Evolutionary conservation across 352 stramenopile genomes (phyloP), one percentile per base, ranked within the genome.

Genomic region (Aphanomyces stellatus): DNA sequence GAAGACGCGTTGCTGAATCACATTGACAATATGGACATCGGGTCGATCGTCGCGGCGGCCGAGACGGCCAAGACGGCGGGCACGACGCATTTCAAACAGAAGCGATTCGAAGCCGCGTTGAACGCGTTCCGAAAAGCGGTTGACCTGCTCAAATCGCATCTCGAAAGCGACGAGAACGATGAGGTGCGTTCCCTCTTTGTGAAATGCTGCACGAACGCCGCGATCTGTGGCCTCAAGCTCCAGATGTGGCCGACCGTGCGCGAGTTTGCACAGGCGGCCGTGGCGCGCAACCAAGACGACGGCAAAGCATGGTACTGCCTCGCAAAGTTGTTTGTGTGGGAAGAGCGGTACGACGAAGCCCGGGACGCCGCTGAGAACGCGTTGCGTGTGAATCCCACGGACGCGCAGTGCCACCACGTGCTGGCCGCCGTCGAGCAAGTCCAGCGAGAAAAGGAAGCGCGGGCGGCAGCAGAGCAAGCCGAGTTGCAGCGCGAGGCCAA

Each of bases 181-280:
- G 69, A 75, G 34, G 63, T 74, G 5, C 62, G 75, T 19, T 90
- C 82, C 6, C 49, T 57, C 10, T 57, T 57, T 48, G 82, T 90
- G 35, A 88, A 72, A 55, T 71, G 89, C 13, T 92, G 85, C 61
- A 81, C 72, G 68, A 94, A 94, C 65, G 65, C 91, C 5, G 83
- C 85, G 1, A 76, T 94, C 31, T 94, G 85, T 49, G 83, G 73
- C 11, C 75, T 94, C 51, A 94, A 91, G 62, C 57, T 88, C 63
- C 72, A 76, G 34, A 73, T 87, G 34, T 49, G 73, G 8, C 75
- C 80, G 10, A 15, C 76, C n/a, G 79, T 90, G 30, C 77, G 74
- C 0, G 71, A 86, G 66, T 90, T 87, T 53, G 75, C 83, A 4
- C 51, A 61, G 22, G 85, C 87, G n/a, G 79, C 83, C 5, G 70